phyloP scores from a whole-genome alignment of 2,329 filamentous ascomycete species.

The Hymenoscyphus occultus region DNA sequence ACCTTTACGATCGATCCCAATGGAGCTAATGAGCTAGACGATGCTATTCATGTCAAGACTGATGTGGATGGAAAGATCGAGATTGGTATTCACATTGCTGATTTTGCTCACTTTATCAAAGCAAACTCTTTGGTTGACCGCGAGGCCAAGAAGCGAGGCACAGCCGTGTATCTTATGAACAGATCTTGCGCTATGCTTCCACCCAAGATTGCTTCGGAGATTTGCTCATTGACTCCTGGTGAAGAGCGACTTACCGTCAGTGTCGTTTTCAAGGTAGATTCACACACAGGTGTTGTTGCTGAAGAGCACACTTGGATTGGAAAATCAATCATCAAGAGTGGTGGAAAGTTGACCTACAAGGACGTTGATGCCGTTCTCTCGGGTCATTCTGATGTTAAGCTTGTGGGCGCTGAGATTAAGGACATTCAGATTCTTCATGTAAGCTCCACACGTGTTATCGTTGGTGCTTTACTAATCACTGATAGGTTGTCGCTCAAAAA shows the following conservation, averaged over 20 bases:
- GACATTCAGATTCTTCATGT: conserved; percentile 78
- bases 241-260: conserved; percentile 88
- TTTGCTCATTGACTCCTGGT: conserved; percentile 84
- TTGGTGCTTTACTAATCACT: neutral
- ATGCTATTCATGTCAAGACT: conserved; percentile 88
- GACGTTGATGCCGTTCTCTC: conserved; percentile 81
- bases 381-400: conserved; percentile 58
- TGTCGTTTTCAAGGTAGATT: conserved; percentile 88
- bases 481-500: conserved; percentile 73
- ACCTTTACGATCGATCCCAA: conserved; percentile 92
- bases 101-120: conserved; percentile 97
- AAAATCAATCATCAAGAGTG: conserved; percentile 89
- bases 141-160: conserved; percentile 96
- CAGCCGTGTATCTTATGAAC: conserved; percentile 91
- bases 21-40: conserved; percentile 82
- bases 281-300: conserved; percentile 70
- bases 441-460: conserved; percentile 35
- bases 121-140: conserved; percentile 91
- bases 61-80: conserved; percentile 83
- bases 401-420: conserved; percentile 65
- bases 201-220: conserved; percentile 75
- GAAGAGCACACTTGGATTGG: conserved; percentile 93
- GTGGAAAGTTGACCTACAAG: conserved; percentile 77
- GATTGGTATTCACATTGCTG: conserved; percentile 90
- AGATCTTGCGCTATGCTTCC: conserved; percentile 80